These are phyloP conservation scores for Casaregolazyma suthepensis DNA, from an alignment of 1,139 yeast genomes.

Conservation along the genomic window DNA sequence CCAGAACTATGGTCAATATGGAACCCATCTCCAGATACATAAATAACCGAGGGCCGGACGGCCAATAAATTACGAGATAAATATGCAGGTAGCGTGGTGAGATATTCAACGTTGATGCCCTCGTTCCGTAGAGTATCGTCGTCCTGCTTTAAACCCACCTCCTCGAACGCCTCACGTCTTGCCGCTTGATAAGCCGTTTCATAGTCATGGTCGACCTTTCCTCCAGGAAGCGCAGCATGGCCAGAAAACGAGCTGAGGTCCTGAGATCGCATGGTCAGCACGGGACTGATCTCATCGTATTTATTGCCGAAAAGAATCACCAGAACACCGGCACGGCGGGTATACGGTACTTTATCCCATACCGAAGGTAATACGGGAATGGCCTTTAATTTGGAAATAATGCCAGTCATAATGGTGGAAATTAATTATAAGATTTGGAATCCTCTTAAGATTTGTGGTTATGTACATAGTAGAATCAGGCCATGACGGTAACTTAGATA, in stretches of 20 bases:
- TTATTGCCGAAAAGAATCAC: conserved; percentile 59
- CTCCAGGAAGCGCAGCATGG: conserved; percentile 87
- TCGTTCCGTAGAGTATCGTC: conserved; percentile 37
- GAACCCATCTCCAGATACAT: conserved; percentile 29
- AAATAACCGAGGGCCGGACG: conserved; percentile 77
- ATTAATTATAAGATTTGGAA: neutral
- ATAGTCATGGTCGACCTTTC: conserved; percentile 32
- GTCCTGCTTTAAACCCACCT: conserved; percentile 62
- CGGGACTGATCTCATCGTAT: conserved; percentile 67
- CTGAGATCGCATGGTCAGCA: conserved; percentile 71
- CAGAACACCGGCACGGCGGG: conserved; percentile 73
- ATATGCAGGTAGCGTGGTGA: conserved; percentile 65
- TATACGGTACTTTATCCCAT: conserved; percentile 53
- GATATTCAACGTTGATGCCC: conserved; percentile 39
- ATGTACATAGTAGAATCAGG: neutral
- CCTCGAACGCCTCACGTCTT: conserved; percentile 79
- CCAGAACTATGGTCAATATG: conserved; percentile 26
- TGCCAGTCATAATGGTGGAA: neutral
- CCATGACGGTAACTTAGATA: neutral
- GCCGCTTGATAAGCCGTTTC: conserved; percentile 72
- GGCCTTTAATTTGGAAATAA: conserved; percentile 13
- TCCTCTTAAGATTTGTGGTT: no score
- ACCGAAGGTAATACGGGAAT: conserved; percentile 23
- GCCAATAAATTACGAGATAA: conserved; percentile 74
- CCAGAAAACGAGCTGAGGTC: conserved; percentile 71